These are phyloP conservation scores for Elaphomyces granulatus DNA, from an alignment of 495 filamentous ascomycete species.

Conservation along the genomic window DNA sequence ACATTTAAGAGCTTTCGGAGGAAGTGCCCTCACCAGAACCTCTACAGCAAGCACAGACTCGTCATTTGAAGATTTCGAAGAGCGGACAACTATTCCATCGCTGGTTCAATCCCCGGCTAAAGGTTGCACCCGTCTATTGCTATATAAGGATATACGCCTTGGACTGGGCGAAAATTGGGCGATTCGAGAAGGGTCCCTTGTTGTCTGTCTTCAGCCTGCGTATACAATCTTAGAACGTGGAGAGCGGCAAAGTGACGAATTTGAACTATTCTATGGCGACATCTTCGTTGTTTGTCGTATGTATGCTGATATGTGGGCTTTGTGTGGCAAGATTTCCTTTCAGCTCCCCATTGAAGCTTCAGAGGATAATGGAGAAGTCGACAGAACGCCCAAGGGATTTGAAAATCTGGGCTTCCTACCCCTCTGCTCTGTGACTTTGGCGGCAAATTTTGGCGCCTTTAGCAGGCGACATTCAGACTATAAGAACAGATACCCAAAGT, in stretches of 20 bases:
- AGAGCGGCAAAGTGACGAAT: slow-evolving; percentile 14
- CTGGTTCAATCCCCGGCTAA: slow-evolving; percentile 3
- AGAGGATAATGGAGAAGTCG: not conserved
- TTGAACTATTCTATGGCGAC: slow-evolving; percentile 15
- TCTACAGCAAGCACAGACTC: too few relatives aligned
- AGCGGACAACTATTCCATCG: too few relatives aligned
- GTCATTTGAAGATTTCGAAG: too few relatives aligned
- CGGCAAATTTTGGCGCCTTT: slow-evolving; percentile 18
- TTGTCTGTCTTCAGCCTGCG: slow-evolving; percentile 15
- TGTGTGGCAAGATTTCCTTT: slow-evolving; percentile 17
- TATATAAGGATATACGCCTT: slow-evolving; percentile 16
- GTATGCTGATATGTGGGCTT: slow-evolving; percentile 22
- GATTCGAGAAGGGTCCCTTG: slow-evolving; percentile 21
- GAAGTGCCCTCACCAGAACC: too few relatives aligned
- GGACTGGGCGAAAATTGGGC: slow-evolving; percentile 12
- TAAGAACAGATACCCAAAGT: not conserved
- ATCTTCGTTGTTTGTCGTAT: slow-evolving; percentile 17
- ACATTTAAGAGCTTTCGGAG: too few relatives aligned
- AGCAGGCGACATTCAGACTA: slow-evolving; percentile 8
- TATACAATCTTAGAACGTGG: slow-evolving; percentile 11
- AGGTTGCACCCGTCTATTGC: slow-evolving; percentile 13
- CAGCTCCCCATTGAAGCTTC: not conserved
- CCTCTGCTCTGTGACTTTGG: slow-evolving; percentile 20
- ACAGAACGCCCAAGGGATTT: not conserved
- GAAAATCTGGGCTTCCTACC: slow-evolving; percentile 17